phyloP scores from a whole-genome alignment of 2,329 filamentous ascomycete species.

The Diaporthe velutina region DNA sequence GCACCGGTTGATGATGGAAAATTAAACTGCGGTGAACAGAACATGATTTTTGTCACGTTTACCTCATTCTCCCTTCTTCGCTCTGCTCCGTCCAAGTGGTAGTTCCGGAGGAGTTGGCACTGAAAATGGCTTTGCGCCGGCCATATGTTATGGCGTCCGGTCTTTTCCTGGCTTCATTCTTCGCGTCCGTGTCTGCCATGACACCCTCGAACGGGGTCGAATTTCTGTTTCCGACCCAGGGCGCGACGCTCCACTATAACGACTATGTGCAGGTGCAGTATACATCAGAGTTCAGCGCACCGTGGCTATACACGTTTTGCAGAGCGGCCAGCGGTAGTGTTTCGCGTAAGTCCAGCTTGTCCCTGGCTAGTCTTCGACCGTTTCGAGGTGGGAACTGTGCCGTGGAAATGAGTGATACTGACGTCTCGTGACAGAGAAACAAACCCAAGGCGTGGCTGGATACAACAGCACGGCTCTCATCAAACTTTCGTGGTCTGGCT shows the following conservation, averaged over 20 bases:
- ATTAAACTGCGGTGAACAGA: neutral
- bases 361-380: neutral
- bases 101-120: neutral
- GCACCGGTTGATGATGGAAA: neutral
- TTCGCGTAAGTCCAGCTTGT: neutral
- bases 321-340: slow-evolving; percentile 16
- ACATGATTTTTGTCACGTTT: neutral
- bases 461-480: slow-evolving; percentile 29
- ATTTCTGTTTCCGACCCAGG: slow-evolving; percentile 30
- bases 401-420: neutral
- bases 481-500: slow-evolving; percentile 24
- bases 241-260: slow-evolving; percentile 31
- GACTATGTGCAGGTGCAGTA: slow-evolving; percentile 35
- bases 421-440: neutral
- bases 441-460: slow-evolving; percentile 7
- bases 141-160: neutral
- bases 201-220: slow-evolving; percentile 26
- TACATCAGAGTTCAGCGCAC: slow-evolving; percentile 17
- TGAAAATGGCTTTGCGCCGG: slow-evolving; percentile 1
- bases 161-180: neutral
- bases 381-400: neutral
- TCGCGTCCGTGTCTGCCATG: slow-evolving; percentile 8
- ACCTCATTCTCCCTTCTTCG: neutral
- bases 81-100: neutral
- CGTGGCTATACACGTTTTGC: slow-evolving; percentile 28